Conservation (phyloP, 257 asterid species). For the Leptodermis oblonga region DNA sequence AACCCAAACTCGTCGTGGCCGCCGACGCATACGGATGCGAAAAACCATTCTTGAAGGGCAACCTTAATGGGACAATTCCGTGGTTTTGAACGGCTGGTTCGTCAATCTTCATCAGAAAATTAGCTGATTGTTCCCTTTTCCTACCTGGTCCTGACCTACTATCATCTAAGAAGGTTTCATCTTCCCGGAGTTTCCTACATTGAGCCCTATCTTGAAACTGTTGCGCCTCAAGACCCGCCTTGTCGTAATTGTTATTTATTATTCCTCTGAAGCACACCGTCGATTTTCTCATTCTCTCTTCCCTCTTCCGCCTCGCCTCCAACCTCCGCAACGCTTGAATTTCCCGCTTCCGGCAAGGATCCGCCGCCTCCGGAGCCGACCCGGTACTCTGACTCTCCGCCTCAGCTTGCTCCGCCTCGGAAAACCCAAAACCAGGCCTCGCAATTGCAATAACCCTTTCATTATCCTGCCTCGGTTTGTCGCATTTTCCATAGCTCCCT, state of each 20-base stretch:
- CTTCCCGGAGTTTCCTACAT: constrained; percentile 41
- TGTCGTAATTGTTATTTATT: constrained; percentile 23
- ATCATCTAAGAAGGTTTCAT: constrained; percentile 21
- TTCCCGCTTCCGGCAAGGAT: constrained; percentile 37
- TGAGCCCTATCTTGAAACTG: constrained; percentile 26
- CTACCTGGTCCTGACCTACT: constrained; percentile 5
- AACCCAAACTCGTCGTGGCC: background rate
- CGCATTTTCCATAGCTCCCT: constrained; percentile 38
- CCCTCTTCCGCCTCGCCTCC: constrained; percentile 49
- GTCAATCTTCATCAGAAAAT: constrained; percentile 11
- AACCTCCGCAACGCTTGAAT: constrained; percentile 51
- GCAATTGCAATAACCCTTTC: background rate
- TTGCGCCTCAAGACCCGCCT: constrained; percentile 30
- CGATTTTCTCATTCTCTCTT: constrained; percentile 34
- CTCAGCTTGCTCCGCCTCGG: constrained; percentile 6
- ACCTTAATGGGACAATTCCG: background rate
- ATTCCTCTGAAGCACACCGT: background rate
- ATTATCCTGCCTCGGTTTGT: constrained; percentile 2
- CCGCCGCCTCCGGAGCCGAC: constrained; percentile 20
- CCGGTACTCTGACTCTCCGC: constrained; percentile 1
- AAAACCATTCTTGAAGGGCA: background rate
- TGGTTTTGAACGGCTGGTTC: constrained; percentile 4
- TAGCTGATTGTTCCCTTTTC: constrained; percentile 7
- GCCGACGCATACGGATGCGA: background rate
- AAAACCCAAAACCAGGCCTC: constrained; percentile 18